Conservation (phyloP, 768 basidiomycete genomes). For the Leccinum pellstonianum region DNA sequence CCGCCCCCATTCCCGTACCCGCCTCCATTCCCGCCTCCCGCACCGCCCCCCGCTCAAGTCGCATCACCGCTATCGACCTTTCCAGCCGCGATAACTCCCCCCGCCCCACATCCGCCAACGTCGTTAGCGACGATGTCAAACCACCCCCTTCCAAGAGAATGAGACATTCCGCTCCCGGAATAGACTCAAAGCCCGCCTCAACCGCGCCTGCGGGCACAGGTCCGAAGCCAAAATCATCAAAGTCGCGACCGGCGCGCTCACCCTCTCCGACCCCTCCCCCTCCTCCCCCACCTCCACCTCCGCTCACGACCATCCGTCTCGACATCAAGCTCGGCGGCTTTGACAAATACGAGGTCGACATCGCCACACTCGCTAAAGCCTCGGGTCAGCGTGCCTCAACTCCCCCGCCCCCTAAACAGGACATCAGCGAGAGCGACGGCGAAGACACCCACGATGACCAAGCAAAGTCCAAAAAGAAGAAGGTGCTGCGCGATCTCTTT, state of each 20-base stretch:
- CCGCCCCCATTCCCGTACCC: background rate
- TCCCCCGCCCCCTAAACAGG: conserved; percentile 46
- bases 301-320: conserved; percentile 63
- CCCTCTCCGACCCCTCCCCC: conserved; percentile 60
- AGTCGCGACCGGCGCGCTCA: conserved; percentile 41
- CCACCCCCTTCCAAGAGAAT: conserved; percentile 33
- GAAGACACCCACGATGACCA: conserved; percentile 42
- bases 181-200: conserved; percentile 29
- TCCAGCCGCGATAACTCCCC: conserved; percentile 33
- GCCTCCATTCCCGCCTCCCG: conserved; percentile 9
- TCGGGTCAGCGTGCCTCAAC: conserved; percentile 66
- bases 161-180: conserved; percentile 25
- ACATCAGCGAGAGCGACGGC: conserved; percentile 57
- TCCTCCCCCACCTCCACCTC: conserved; percentile 43
- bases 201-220: conserved; percentile 30
- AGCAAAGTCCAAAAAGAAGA: conserved; percentile 38
- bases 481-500: conserved; percentile 26
- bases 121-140: conserved; percentile 21
- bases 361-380: conserved; percentile 53
- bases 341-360: conserved; percentile 71
- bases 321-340: conserved; percentile 71
- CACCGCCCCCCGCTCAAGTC: conserved; percentile 15
- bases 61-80: conserved; percentile 25
- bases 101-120: conserved; percentile 11
- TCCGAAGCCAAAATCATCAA: conserved; percentile 54